Conservation (phyloP, 1,139 yeast genomes). For the Lizanozyma gosingica region DNA sequence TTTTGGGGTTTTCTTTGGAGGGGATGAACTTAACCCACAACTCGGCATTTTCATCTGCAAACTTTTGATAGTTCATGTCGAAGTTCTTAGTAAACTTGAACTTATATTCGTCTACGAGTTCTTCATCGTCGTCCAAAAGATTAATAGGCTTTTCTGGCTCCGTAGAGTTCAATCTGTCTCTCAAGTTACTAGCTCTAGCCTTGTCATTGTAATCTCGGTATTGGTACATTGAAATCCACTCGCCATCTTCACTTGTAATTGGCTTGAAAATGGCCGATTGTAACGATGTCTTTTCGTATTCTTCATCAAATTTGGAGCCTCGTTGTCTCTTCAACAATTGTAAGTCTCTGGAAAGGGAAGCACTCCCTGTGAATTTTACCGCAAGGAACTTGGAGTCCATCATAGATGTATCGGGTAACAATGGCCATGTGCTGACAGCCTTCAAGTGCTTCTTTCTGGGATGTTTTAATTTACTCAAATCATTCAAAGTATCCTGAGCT, state of each 20-base stretch:
- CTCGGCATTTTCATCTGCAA: conserved; percentile 34
- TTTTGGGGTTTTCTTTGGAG: conserved; percentile 42
- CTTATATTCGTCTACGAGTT: conserved; percentile 31
- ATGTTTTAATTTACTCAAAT: conserved; percentile 34
- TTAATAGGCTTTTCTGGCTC: conserved; percentile 42
- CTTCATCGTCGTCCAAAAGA: conserved; percentile 31
- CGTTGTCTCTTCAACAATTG: conserved; percentile 28
- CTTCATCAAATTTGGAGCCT: conserved; percentile 27
- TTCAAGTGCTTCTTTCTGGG: conserved; percentile 68
- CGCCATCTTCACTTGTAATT: conserved; percentile 63
- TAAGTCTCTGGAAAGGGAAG: conserved; percentile 44
- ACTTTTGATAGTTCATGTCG: conserved; percentile 58
- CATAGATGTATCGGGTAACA: conserved; percentile 84
- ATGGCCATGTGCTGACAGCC: conserved; percentile 72
- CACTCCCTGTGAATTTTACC: conserved; percentile 74
- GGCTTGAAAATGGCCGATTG: conserved; percentile 68
- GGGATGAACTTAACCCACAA: conserved; percentile 49
- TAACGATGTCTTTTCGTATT: conserved; percentile 35
- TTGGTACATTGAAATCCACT: conserved; percentile 73
- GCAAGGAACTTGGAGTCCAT: conserved; percentile 70
- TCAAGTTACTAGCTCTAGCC: conserved; percentile 19
- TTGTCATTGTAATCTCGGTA: conserved; percentile 17
- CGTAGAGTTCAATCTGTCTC: conserved; percentile 41
- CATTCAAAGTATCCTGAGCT: conserved; percentile 42
- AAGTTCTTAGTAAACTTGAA: conserved; percentile 70